Base-by-base conservation (phyloP, 768 basidiomycete genomes). In the Mrakia frigida region DNA sequence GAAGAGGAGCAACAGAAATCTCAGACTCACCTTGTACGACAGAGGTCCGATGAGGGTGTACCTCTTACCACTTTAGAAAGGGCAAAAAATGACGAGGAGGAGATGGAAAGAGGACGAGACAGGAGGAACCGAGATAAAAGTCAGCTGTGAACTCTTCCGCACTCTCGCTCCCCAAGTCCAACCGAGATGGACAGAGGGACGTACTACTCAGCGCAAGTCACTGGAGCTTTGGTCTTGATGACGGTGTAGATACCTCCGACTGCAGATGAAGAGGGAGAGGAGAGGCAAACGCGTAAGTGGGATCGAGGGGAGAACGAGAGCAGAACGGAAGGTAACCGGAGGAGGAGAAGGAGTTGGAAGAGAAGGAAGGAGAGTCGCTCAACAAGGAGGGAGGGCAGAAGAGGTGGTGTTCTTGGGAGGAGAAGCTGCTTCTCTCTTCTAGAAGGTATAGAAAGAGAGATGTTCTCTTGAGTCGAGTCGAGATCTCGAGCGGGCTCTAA, bases 221-320 rank as follows among this genome's bases (percentile, higher is more conserved):
- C 93, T 74, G 97, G 97, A 75, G 97, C 94, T 83, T 99, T 99
- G 70, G 97, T 98, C 86, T 98, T 98, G 83, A 98, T 97, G 85
- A 99, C 96, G 79, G 96, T 98, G 87, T 98, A 98, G 84, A 98
- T 98, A 78, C 96, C 96, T 80, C 95, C 96, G 84, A 98, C 95
- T 84, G 73, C 5, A 28, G 21, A 23, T 31, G 6, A 28, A 75
- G n/a, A n/a, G n/a, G n/a, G n/a, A n/a, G n/a, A n/a, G n/a, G n/a
- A n/a, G n/a, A n/a, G n/a, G n/a, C n/a, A n/a, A n/a, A n/a, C n/a
- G n/a, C n/a, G n/a, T n/a, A n/a, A n/a, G n/a, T n/a, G n/a, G 61
- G 61, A 63, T 33, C 61, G 61, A 37, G 31, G 61, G 9, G 16
- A 18, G 4, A 37, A 21, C 9, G 31, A 63, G 56, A 7, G 56